Evolutionary conservation across 768 basidiomycete species (phyloP), one percentile per base, ranked within the genome.

Genomic region (Krasilnikovozyma curviuscula): DNA sequence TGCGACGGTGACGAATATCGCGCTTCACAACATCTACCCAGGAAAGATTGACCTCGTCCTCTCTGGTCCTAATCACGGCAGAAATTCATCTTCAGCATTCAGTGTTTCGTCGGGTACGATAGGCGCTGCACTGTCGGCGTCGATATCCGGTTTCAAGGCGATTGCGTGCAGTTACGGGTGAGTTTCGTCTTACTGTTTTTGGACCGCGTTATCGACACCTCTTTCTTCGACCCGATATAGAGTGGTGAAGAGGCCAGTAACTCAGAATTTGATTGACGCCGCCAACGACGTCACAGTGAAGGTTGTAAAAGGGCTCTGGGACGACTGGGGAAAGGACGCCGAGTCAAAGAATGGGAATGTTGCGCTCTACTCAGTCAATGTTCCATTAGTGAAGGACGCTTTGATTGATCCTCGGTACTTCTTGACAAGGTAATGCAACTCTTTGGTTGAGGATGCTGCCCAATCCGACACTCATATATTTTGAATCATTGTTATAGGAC

Each of bases 1-100:
- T 4, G 85, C 88, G 3, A 82, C 89, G 12, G 93, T 89, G 61
- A 71, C 83, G 2, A 93, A 91, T 58, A 77, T 95, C 50, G 85
- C 76, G 2, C 67, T 95, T 34, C 82, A 91, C 63, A 95, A 95
- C 57, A 57, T 95, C 8, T 89, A 78, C 61, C 78, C 77, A 2
- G 79, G 73, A 30, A 66, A 82, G 59, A 82, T 95, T 28, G 86
- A 97, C 63, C 74, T 97, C n/a, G 76, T 97, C 48, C 52, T 59
- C 50, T 55, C 56, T 12, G 60, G 66, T 14, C 62, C 63, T 0
- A 65, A 65, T 42, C 40, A 43, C 59, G 66, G 66, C 21, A 59
- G 66, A 0, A 68, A 68, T 56, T 64, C 64, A 1, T 63, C 60
- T 77, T 82, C 83, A 31, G 86, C 86, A 1, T 85, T 88, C 62